Base-by-base conservation (phyloP, 352 stramenopile species). In the Phytopythium helicoides region DNA sequence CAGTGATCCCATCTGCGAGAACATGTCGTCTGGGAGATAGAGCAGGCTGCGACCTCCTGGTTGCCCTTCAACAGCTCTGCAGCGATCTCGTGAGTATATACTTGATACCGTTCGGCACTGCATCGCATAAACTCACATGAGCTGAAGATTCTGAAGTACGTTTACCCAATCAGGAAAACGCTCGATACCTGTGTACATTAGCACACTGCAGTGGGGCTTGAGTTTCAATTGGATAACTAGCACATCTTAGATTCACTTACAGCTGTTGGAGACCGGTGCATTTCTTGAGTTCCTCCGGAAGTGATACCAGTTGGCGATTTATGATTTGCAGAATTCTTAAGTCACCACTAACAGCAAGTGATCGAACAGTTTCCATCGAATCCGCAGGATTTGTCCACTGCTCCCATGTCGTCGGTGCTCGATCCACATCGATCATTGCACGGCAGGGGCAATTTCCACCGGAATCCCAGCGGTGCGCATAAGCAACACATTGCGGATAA, bases 401-500 rank as follows among this genome's bases (percentile, higher is more conserved):
- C n/a, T 69, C 52, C 44, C 36, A 62, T 23, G 39, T 49, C 14
- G 18, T 56, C n/a, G 28, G 25, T 5, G 39, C 52, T 3, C 39
- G 23, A 11, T 62, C 19, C n/a, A 46, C 33, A 28, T 73, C 59
- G 39, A 72, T 69, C 40, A 63, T 64, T 1, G 60, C 42, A 3
- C 70, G 33, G 22, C 65, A 74, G 12, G 62, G 61, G 16, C 61
- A 73, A 26, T 49, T 22, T 7, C 40, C 18, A 25, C 3, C 26
- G 1, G 21, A 39, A 14, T 18, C 18, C 56, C 54, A 72, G 33
- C 40, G 36, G 26, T 66, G 35, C 4, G 47, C 52, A 38, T 58
- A 68, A 14, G 65, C 63, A 2, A 66, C 63, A 36, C 63, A 72
- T 14, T 68, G 39, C 0, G 54, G 47, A 26, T 60, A 46, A 3